These are phyloP conservation scores for Phytopythium delawarense DNA, from an alignment of 352 stramenopile genomes.

Conservation along the genomic window DNA sequence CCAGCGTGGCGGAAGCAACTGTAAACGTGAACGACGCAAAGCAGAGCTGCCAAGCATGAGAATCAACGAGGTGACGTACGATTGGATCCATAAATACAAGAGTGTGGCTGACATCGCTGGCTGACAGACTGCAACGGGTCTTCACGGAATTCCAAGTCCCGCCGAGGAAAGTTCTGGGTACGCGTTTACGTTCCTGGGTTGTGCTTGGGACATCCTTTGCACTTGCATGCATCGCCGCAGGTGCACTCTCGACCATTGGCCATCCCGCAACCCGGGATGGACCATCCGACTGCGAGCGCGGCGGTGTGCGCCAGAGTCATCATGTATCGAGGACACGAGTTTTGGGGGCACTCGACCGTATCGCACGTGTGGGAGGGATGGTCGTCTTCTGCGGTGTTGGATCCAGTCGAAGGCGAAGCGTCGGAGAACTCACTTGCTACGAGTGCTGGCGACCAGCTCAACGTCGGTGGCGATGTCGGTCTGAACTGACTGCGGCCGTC, in stretches of 20 bases:
- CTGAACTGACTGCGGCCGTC: slow-evolving; percentile 14
- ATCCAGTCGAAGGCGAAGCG: neutral
- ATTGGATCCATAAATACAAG: slow-evolving; percentile 7
- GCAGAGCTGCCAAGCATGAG: neutral
- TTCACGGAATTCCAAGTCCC: neutral
- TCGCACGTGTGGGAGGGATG: slow-evolving; percentile 50
- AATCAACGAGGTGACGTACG: neutral
- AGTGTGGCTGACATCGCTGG: neutral
- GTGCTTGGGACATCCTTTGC: slow-evolving; percentile 67
- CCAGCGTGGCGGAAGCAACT: slow-evolving; percentile 52
- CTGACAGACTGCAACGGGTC: neutral
- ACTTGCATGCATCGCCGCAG: slow-evolving; percentile 76
- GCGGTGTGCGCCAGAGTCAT: slow-evolving; percentile 74
- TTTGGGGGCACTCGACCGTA: slow-evolving; percentile 53
- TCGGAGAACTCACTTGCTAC: neutral
- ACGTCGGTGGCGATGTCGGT: neutral
- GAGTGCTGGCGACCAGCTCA: neutral
- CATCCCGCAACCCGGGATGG: slow-evolving; percentile 78
- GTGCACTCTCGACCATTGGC: slow-evolving; percentile 72
- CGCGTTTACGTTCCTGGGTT: slow-evolving; percentile 30
- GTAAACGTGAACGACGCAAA: neutral
- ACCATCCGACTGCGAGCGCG: slow-evolving; percentile 71
- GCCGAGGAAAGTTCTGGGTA: neutral
- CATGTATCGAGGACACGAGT: slow-evolving; percentile 72
- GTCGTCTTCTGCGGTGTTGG: slow-evolving; percentile 1